Evolutionary conservation across 345 rosid species (phyloP).

Genomic region (Pelargonium nanum): DNA sequence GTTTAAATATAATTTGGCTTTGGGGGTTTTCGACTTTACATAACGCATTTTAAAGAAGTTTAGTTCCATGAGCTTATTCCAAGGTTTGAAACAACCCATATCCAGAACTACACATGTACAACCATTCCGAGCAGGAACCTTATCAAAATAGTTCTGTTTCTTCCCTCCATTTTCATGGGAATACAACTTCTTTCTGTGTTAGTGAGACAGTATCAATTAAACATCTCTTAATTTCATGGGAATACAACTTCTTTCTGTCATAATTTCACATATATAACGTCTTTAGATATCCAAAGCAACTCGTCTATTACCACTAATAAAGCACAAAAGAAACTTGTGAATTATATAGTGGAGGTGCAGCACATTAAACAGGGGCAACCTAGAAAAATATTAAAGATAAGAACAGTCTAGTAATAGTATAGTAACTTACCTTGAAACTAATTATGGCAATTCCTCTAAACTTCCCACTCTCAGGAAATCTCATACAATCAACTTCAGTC

Average conservation of each 20-base stretch:
- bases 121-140: neutral
- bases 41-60: neutral
- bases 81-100: neutral
- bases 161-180: neutral
- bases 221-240: too few relatives aligned
- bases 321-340: neutral
- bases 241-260: neutral
- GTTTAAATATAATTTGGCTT: neutral
- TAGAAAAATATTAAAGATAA: neutral
- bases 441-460: conserved; percentile 85
- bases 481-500: conserved; percentile 68
- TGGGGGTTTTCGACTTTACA: neutral
- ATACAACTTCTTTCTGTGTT: neutral
- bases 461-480: conserved; percentile 75
- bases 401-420: neutral
- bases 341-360: neutral
- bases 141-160: neutral
- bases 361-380: neutral
- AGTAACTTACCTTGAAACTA: conserved; percentile 48
- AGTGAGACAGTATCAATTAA: neutral
- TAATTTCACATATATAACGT: neutral
- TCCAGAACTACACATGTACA: neutral
- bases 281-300: neutral
- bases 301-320: neutral
- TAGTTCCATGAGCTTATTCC: neutral